Conservation (phyloP, 495 filamentous ascomycete species). For the Penicillium dipodomyicola region DNA sequence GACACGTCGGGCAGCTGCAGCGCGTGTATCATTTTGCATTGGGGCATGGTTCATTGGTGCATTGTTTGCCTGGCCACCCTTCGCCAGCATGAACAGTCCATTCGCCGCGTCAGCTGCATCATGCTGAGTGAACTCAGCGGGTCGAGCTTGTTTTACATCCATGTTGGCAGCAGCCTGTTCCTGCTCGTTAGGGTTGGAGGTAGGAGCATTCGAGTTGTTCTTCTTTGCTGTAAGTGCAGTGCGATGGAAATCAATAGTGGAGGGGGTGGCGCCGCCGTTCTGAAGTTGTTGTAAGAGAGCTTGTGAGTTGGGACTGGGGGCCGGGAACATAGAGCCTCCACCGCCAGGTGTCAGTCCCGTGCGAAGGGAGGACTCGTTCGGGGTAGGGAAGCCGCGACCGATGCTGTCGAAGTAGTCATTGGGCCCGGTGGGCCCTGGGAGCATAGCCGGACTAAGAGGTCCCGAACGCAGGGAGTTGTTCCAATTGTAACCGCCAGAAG, state of each 20-base stretch:
- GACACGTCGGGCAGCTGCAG: slow-evolving; percentile 28
- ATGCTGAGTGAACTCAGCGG: slow-evolving; percentile 67
- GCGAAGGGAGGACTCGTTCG: slow-evolving; percentile 92
- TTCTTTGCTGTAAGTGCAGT: slow-evolving; percentile 84
- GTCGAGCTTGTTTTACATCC: slow-evolving; percentile 48
- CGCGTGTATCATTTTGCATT: slow-evolving; percentile 33
- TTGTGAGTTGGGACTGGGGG: slow-evolving; percentile 81
- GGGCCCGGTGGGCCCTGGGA: slow-evolving; percentile 75
- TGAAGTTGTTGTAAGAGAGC: slow-evolving; percentile 75
- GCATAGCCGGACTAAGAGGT: slow-evolving; percentile 95
- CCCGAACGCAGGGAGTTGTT: slow-evolving; percentile 83
- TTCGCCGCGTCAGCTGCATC: slow-evolving; percentile 95
- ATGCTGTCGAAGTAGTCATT: slow-evolving; percentile 80
- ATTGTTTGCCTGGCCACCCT: slow-evolving; percentile 53
- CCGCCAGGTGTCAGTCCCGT: slow-evolving; percentile 93
- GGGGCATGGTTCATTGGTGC: slow-evolving; percentile 38
- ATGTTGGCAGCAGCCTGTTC: slow-evolving; percentile 49
- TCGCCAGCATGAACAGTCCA: slow-evolving; percentile 86
- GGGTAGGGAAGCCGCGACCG: slow-evolving; percentile 85
- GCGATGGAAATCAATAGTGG: slow-evolving; percentile 89
- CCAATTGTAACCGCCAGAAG: slow-evolving; percentile 70
- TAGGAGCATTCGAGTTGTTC: slow-evolving; percentile 47
- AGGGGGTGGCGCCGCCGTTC: slow-evolving; percentile 80
- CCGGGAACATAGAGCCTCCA: slow-evolving; percentile 96
- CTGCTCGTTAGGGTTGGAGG: slow-evolving; percentile 51